Evolutionary conservation across 2,329 filamentous ascomycete species (phyloP).

Genomic region (Ophiostoma tasmaniense): DNA sequence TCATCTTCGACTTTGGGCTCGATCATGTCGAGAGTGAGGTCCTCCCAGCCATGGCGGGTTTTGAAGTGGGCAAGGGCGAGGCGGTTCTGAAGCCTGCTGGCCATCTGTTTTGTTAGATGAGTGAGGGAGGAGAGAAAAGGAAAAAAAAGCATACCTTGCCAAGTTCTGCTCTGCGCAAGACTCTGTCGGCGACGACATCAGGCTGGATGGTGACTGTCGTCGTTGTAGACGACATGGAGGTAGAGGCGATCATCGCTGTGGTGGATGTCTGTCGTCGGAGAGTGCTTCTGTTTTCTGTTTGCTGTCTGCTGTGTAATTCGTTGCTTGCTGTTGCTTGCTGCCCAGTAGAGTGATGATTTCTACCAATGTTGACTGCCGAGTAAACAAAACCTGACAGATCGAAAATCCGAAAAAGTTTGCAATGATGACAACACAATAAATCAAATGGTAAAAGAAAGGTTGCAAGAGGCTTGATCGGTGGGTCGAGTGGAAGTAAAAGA

Average conservation of each 20-base stretch:
- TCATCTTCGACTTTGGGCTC: slow-evolving; percentile 77
- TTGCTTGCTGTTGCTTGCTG: neutral
- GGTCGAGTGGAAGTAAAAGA: slow-evolving; percentile 14
- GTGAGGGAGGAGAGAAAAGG: neutral
- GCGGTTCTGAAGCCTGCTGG: slow-evolving; percentile 82
- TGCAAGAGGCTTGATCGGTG: slow-evolving; percentile 15
- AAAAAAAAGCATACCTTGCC: slow-evolving; percentile 52
- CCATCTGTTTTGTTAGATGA: slow-evolving; percentile 61
- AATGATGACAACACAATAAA: neutral
- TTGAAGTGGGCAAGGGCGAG: slow-evolving; percentile 95
- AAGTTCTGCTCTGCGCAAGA: slow-evolving; percentile 64
- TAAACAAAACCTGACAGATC: neutral
- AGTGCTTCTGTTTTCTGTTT: neutral
- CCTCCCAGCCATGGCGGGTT: slow-evolving; percentile 90
- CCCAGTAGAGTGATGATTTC: neutral
- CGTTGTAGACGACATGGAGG: slow-evolving; percentile 24
- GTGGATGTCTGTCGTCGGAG: neutral
- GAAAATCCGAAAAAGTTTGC: neutral
- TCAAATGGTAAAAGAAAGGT: slow-evolving; percentile 1
- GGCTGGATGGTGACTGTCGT: slow-evolving; percentile 48
- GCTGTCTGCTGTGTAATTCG: neutral
- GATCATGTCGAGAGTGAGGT: slow-evolving; percentile 75
- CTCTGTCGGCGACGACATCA: slow-evolving; percentile 57
- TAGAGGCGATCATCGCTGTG: slow-evolving; percentile 17
- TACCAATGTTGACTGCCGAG: neutral